Percentiles rank a stretch among this genome's conserved stretches.
phyloP scores from a whole-genome alignment of 2,329 filamentous ascomycete genomes.

The Neocucurbitaria cava region DNA sequence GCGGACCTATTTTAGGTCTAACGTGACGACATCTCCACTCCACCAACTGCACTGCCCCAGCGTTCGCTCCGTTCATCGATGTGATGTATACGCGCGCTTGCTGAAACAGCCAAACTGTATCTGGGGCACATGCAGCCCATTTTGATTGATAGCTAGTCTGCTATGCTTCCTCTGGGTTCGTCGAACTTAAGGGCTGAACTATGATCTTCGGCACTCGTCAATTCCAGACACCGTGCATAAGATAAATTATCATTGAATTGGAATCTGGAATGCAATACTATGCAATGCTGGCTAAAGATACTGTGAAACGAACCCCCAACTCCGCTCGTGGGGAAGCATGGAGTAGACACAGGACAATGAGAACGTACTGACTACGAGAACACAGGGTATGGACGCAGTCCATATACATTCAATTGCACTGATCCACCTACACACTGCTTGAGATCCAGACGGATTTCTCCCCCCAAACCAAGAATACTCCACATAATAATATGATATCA shows the following conservation, averaged over 20 bases:
- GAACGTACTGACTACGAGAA: neutral
- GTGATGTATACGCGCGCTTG: constrained; percentile 6
- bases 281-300: constrained; percentile 13
- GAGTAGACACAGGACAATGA: neutral
- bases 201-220: neutral
- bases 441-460: constrained; percentile 10
- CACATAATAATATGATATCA: constrained; percentile 42
- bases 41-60: constrained; percentile 3
- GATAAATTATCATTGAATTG: neutral
- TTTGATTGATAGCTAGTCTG: neutral
- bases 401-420: constrained; percentile 27
- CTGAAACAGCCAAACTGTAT: constrained; percentile 1
- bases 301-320: neutral
- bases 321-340: neutral
- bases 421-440: constrained; percentile 21
- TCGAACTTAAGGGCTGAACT: neutral
- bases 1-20: constrained; percentile 13
- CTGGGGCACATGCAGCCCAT: neutral
- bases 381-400: neutral
- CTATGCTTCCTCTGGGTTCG: neutral
- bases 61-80: neutral
- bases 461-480: constrained; percentile 29
- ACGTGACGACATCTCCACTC: constrained; percentile 4
- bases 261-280: constrained; percentile 6
- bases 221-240: neutral